These are phyloP conservation scores for Colletotrichum neosansevieriae DNA, from an alignment of 2,329 filamentous ascomycete genomes.

Conservation along the genomic window DNA sequence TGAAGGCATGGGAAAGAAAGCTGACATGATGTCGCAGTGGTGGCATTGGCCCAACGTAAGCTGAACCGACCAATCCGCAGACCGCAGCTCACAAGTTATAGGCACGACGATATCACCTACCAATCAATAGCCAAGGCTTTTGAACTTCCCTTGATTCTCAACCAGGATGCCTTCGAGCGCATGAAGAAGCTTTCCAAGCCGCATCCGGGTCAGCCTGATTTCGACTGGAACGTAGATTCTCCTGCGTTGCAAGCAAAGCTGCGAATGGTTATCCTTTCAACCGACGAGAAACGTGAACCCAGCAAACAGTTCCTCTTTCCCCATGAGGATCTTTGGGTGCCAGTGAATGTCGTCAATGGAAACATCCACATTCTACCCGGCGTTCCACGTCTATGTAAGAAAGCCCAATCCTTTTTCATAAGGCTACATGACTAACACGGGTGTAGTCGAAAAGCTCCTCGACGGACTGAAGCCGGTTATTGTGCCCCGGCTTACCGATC, in stretches of 20 bases:
- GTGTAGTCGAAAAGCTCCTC: slow-evolving; percentile 77
- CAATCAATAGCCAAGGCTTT: slow-evolving; percentile 94
- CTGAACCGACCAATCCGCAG: slow-evolving; percentile 32
- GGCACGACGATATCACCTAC: slow-evolving; percentile 98
- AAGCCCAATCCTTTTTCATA: not conserved
- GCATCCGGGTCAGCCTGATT: slow-evolving; percentile 77
- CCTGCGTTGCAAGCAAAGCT: slow-evolving; percentile 83
- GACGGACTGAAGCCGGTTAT: slow-evolving; percentile 80
- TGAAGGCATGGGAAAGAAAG: not conserved
- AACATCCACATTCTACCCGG: slow-evolving; percentile 95
- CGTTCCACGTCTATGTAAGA: slow-evolving; percentile 81
- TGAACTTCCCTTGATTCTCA: slow-evolving; percentile 78
- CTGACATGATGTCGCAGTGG: slow-evolving; percentile 64
- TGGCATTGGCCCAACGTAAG: slow-evolving; percentile 94
- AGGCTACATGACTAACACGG: slow-evolving; percentile 14
- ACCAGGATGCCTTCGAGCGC: slow-evolving; percentile 79
- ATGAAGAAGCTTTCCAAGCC: slow-evolving; percentile 87
- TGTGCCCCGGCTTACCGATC: slow-evolving; percentile 78
- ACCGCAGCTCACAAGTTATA: slow-evolving; percentile 51
- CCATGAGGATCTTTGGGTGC: slow-evolving; percentile 88
- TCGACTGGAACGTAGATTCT: slow-evolving; percentile 87
- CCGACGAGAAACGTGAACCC: slow-evolving; percentile 73
- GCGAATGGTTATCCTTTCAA: slow-evolving; percentile 90
- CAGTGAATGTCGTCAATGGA: slow-evolving; percentile 87
- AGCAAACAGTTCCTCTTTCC: slow-evolving; percentile 84